Base-by-base conservation (phyloP, 768 basidiomycete genomes). In the Gloeostereum incarnatum region DNA sequence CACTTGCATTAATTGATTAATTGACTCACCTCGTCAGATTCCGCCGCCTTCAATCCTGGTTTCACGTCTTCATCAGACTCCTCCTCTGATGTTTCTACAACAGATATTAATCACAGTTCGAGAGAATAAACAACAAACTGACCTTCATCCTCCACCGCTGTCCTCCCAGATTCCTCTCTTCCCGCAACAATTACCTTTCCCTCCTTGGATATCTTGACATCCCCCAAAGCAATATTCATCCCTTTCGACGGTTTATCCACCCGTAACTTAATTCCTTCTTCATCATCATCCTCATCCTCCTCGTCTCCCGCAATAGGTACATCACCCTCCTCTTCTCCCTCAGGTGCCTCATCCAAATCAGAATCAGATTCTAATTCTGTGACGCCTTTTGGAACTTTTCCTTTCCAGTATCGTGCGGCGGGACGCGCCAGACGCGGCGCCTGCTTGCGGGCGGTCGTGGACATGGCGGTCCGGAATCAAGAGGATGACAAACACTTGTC, bases 361-460 rank as follows among this genome's bases (percentile, higher is more conserved):
- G 78, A 79, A 46, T 84, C 82, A 5, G 81, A 81, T 16, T 72
- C 63, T 27, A 61, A 58, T 18, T 75, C 75, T 1, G 61, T 62
- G 23, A 62, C 69, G 32, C 84, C 85, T 56, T 87, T 89, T 1
- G 89, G 89, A 0, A 78, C 86, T 49, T 89, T 88, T 39, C 91
- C 91, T 49, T 84, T 85, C 79, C 88, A 87, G 58, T 94, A 93
- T 2, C 91, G 82, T 5, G 75, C 82, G 2, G 76, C 88, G 4
- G 91, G 87, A 36, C 70, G 66, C n/a, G 87, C 71, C 5, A 78
- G 69, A n/a, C 86, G 76, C 16, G 81, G 75, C 6, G 86, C 85
- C 43, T 76, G 73, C 48, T 89, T 89, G 43, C 78, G 70, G 13
- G 58, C 47, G 18, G 60, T 44, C n/a, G 41, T 21, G 7, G 51